Evolutionary conservation across 2,329 filamentous ascomycete species (phyloP).

Genomic region (Cordyceps cicadae): DNA sequence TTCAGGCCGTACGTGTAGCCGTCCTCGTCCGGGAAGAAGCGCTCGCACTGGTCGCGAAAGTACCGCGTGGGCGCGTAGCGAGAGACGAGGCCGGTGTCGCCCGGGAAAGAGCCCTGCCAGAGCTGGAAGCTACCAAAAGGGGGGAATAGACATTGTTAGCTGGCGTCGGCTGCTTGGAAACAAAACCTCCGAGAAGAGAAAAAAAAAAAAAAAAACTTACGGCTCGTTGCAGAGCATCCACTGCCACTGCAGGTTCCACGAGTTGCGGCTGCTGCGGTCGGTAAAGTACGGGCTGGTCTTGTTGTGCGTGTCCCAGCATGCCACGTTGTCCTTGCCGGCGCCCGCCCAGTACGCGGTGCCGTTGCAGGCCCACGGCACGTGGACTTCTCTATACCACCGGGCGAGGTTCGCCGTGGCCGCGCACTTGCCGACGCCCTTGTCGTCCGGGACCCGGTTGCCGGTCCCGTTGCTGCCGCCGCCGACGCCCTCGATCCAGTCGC

Average conservation of each 20-base stretch:
- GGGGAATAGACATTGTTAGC: not conserved
- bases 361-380: slow-evolving; percentile 5
- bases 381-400: slow-evolving; percentile 5
- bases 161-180: not conserved
- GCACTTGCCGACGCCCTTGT: slow-evolving; percentile 4
- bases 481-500: slow-evolving; percentile 22
- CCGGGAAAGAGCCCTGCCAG: slow-evolving; percentile 3
- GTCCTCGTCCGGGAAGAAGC: slow-evolving; percentile 10
- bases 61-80: not conserved
- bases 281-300: not conserved
- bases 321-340: not conserved
- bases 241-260: slow-evolving; percentile 7
- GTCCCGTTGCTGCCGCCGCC: not conserved
- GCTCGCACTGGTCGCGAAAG: slow-evolving; percentile 8
- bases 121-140: not conserved
- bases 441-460: not conserved
- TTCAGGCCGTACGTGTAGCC: slow-evolving; percentile 27
- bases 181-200: too few relatives aligned
- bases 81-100: slow-evolving; percentile 9
- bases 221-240: slow-evolving; percentile 13
- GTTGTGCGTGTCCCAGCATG: slow-evolving; percentile 10
- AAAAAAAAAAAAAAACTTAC: not conserved
- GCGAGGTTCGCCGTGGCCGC: not conserved
- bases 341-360: not conserved
- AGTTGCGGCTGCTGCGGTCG: slow-evolving; percentile 2